Evolutionary conservation across 768 basidiomycete genomes (phyloP).

Genomic region (Podaxis carcinomalis): DNA sequence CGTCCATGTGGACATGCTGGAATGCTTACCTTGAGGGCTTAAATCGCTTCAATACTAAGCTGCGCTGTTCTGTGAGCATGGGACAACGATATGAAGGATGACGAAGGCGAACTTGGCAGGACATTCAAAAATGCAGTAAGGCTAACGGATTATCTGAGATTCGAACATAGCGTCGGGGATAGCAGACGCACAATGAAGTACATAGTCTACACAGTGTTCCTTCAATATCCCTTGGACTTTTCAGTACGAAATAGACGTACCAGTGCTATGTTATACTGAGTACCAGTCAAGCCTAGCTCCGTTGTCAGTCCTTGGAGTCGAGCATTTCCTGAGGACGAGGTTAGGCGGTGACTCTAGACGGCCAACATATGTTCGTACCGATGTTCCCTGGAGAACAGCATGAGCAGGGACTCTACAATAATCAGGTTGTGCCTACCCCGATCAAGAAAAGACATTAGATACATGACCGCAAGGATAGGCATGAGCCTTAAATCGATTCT

Average conservation of each 20-base stretch:
- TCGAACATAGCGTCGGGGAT: neutral
- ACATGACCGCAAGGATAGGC: constrained; percentile 57
- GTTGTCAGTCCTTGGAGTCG: constrained; percentile 57
- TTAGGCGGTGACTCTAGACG: neutral
- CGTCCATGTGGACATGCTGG: neutral
- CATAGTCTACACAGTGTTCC: constrained; percentile 44
- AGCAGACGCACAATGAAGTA: constrained; percentile 55
- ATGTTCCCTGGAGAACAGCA: constrained; percentile 44
- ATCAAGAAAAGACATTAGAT: constrained; percentile 62
- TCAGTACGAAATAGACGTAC: constrained; percentile 25
- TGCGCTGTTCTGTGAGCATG: constrained; percentile 14
- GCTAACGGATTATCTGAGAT: constrained; percentile 25
- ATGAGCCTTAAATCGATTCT: constrained; percentile 57
- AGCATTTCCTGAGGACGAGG: constrained; percentile 48
- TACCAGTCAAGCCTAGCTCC: constrained; percentile 52
- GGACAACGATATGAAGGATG: constrained; percentile 8
- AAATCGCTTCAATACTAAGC: constrained; percentile 56
- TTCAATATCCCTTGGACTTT: neutral
- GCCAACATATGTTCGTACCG: constrained; percentile 27
- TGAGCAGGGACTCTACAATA: neutral
- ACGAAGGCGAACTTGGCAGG: constrained; percentile 53
- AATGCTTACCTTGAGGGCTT: constrained; percentile 52
- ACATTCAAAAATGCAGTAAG: constrained; percentile 62
- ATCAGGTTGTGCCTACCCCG: constrained; percentile 34
- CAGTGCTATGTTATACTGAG: constrained; percentile 64